These are phyloP conservation scores for Salix suchowensis DNA, from an alignment of 345 rosid species.

Conservation along the genomic window DNA sequence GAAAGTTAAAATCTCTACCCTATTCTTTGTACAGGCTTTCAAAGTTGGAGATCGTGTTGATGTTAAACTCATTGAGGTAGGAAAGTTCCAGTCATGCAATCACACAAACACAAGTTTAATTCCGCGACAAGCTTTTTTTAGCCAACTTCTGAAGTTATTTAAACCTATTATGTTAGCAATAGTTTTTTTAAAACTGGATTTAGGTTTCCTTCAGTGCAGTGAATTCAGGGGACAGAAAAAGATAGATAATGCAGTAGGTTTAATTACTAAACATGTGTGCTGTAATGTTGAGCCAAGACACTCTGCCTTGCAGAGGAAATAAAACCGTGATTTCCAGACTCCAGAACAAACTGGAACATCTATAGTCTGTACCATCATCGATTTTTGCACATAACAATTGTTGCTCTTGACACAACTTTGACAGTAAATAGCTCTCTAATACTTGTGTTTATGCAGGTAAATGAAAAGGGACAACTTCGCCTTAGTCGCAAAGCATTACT, in stretches of 20 bases:
- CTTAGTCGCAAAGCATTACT: conserved; percentile 82
- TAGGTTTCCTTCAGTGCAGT: not conserved
- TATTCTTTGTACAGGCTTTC: conserved; percentile 46
- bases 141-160: not conserved
- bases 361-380: not conserved
- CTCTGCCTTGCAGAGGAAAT: not conserved
- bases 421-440: not conserved
- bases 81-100: conserved; percentile 4
- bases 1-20: not conserved
- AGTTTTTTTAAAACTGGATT: not conserved
- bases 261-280: too few species aligned
- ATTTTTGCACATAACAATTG: not conserved
- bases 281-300: too few species aligned
- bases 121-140: not conserved
- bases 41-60: conserved; percentile 90
- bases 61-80: conserved; percentile 92
- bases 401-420: not conserved
- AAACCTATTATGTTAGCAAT: too few species aligned
- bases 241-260: too few species aligned
- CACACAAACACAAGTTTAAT: not conserved
- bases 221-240: not conserved
- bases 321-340: not conserved
- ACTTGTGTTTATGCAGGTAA: conserved; percentile 49
- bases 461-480: conserved; percentile 93
- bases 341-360: not conserved